phyloP scores from a whole-genome alignment of 805 yeast species.

The Wickerhamomyces bovis region DNA sequence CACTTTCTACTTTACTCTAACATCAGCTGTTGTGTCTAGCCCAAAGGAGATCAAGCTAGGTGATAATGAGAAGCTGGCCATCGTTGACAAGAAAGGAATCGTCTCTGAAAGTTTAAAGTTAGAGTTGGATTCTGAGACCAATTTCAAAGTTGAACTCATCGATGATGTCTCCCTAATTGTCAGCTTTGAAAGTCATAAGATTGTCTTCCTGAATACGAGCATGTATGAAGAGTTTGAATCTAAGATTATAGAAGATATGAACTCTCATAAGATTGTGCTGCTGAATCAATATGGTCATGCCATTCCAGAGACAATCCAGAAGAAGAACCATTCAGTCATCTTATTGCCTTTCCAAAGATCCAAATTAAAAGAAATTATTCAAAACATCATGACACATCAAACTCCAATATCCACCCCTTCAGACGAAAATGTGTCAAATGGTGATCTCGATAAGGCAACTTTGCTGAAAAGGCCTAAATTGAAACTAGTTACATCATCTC shows the following conservation, averaged over 20 bases:
- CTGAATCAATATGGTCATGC: conserved; percentile 12
- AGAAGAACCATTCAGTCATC: conserved; percentile 8
- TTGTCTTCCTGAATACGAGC: conserved; percentile 9
- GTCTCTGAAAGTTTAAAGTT: conserved; percentile 9
- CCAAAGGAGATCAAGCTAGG: not conserved
- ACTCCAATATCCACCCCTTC: not conserved
- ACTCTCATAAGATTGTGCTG: conserved; percentile 3
- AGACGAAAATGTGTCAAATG: not conserved
- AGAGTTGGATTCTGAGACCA: conserved; percentile 2
- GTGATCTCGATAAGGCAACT: not conserved
- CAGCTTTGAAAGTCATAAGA: not conserved
- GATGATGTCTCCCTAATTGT: not conserved
- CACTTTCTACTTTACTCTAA: conserved; percentile 70
- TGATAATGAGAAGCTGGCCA: conserved; percentile 3
- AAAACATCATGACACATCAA: not conserved
- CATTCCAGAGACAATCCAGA: conserved; percentile 3
- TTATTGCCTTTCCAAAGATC: conserved; percentile 15
- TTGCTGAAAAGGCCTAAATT: not conserved
- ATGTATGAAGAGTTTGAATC: conserved; percentile 5
- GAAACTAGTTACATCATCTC: not conserved
- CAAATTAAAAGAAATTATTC: conserved; percentile 5
- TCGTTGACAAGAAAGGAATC: conserved; percentile 6
- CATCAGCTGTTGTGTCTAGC: conserved; percentile 17
- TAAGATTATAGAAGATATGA: not conserved
- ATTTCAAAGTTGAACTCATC: conserved; percentile 5